phyloP scores from a whole-genome alignment of 2,329 filamentous ascomycete species.

The Curvularia sp. region DNA sequence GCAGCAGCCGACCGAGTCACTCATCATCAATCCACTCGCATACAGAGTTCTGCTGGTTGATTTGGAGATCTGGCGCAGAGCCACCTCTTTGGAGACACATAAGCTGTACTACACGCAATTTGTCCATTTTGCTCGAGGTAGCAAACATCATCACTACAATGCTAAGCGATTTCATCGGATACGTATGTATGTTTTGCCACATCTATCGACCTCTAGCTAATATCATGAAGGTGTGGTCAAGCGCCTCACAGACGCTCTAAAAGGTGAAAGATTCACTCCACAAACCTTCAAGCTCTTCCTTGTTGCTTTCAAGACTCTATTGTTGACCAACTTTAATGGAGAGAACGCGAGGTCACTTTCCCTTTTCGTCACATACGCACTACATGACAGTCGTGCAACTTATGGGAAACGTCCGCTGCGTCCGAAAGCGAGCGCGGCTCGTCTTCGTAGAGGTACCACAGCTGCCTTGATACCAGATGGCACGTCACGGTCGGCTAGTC shows the following conservation, averaged over 20 bases:
- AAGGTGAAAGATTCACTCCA: slow-evolving; percentile 77
- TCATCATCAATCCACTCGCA: slow-evolving; percentile 94
- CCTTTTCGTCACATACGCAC: slow-evolving; percentile 89
- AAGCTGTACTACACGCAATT: slow-evolving; percentile 95
- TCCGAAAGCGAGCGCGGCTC: slow-evolving; percentile 44
- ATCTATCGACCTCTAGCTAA: slow-evolving; percentile 27
- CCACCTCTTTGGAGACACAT: slow-evolving; percentile 75
- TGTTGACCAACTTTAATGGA: slow-evolving; percentile 80
- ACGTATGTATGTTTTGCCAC: slow-evolving; percentile 66
- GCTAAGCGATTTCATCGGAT: slow-evolving; percentile 85
- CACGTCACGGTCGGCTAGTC: slow-evolving; percentile 45
- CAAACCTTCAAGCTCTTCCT: slow-evolving; percentile 80
- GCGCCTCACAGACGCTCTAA: slow-evolving; percentile 86
- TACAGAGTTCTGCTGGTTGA: slow-evolving; percentile 93
- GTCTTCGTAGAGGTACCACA: slow-evolving; percentile 40
- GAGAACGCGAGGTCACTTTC: slow-evolving; percentile 87
- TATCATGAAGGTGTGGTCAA: slow-evolving; percentile 77
- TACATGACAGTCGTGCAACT: slow-evolving; percentile 68
- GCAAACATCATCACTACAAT: slow-evolving; percentile 93
- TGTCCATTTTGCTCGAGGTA: slow-evolving; percentile 82
- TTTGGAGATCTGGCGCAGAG: slow-evolving; percentile 86
- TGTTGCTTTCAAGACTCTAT: slow-evolving; percentile 77
- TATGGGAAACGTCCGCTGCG: slow-evolving; percentile 47
- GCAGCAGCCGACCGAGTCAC: slow-evolving; percentile 79
- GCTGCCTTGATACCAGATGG: slow-evolving; percentile 39